These are phyloP conservation scores for Monoraphidium neglectum DNA, from an alignment of 139 green algal genomes.

Conservation along the genomic window DNA sequence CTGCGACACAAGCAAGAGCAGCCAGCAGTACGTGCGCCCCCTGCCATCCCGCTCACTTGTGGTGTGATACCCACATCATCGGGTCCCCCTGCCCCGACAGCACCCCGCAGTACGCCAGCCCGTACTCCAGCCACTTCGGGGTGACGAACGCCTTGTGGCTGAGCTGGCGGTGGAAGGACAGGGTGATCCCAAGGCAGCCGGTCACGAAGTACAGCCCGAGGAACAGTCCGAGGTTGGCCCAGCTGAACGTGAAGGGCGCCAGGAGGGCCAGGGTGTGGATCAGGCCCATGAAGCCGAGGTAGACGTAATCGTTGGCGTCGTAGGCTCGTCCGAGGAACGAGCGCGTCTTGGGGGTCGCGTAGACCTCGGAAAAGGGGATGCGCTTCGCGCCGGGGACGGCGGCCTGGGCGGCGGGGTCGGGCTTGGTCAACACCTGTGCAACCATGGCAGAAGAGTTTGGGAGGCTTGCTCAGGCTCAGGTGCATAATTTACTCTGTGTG, in stretches of 20 bases:
- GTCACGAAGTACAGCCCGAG: constrained; percentile 91
- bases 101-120: constrained; percentile 96
- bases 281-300: constrained; percentile 74
- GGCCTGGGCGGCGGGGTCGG: constrained; percentile 63
- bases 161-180: constrained; percentile 94
- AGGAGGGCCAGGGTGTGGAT: constrained; percentile 77
- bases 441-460: no score
- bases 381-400: constrained; percentile 48
- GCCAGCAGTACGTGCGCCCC: background rate
- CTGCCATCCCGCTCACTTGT: background rate
- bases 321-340: constrained; percentile 65
- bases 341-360: constrained; percentile 45
- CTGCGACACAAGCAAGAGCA: background rate
- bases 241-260: constrained; percentile 85
- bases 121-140: constrained; percentile 99
- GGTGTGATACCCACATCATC: constrained; percentile 80
- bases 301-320: constrained; percentile 74
- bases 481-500: no score
- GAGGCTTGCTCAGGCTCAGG: no score
- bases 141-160: constrained; percentile 89
- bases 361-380: constrained; percentile 72
- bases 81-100: constrained; percentile 90
- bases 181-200: constrained; percentile 96
- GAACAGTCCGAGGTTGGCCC: constrained; percentile 81
- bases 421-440: constrained; percentile 74